Conservation (phyloP, 2,329 filamentous ascomycete genomes). For the Gliomastix tumulicola region DNA sequence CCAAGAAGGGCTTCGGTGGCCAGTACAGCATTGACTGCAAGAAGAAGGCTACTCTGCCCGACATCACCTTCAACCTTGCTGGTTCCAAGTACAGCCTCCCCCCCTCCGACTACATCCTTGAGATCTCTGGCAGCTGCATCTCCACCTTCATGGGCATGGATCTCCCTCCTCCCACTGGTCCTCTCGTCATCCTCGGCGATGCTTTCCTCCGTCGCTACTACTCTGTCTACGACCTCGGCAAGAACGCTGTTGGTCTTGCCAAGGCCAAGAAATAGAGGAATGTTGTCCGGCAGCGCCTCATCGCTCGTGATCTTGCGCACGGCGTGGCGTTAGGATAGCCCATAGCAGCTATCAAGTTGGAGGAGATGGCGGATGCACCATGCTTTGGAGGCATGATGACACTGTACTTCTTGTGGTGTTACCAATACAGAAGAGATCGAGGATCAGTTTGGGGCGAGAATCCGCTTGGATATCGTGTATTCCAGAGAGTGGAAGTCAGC, state of each 20-base stretch:
- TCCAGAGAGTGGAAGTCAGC: too few species aligned
- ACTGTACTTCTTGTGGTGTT: too few species aligned
- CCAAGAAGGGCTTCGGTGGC: constrained; percentile 95
- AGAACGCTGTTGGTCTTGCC: constrained; percentile 81
- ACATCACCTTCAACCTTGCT: constrained; percentile 83
- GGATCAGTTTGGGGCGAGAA: too few species aligned
- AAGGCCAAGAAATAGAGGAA: constrained; percentile 71
- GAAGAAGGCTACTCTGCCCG: constrained; percentile 76
- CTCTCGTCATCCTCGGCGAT: constrained; percentile 90
- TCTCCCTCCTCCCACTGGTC: constrained; percentile 78
- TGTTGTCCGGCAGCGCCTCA: too few species aligned
- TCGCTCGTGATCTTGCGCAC: background rate
- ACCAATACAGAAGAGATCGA: too few species aligned
- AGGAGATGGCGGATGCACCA: too few species aligned
- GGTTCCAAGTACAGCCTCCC: constrained; percentile 91
- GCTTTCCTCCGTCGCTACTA: constrained; percentile 82
- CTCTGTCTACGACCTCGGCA: constrained; percentile 93
- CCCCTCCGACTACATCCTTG: constrained; percentile 89
- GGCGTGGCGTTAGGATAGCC: background rate
- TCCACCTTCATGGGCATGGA: constrained; percentile 98
- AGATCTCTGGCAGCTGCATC: constrained; percentile 92
- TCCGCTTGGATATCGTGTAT: too few species aligned
- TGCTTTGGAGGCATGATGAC: too few species aligned
- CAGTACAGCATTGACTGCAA: constrained; percentile 92
- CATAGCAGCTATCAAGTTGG: constrained; percentile 19